These are phyloP conservation scores for Alternaria panax DNA, from an alignment of 2,329 filamentous ascomycete genomes.

Conservation along the genomic window DNA sequence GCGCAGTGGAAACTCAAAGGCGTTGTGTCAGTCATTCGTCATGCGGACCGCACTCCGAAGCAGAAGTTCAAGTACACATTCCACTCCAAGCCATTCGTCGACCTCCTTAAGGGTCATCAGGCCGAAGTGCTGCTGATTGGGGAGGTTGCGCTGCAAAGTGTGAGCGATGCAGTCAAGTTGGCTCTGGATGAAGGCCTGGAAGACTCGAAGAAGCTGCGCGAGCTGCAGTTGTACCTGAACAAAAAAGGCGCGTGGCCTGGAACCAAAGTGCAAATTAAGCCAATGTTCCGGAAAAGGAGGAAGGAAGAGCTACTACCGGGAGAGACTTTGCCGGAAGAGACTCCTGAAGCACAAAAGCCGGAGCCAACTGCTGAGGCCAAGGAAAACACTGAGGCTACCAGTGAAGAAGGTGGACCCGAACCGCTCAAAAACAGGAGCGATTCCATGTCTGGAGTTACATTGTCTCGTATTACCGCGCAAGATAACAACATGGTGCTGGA, in stretches of 20 bases:
- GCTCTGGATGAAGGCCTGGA: slow-evolving; percentile 82
- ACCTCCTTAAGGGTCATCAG: slow-evolving; percentile 91
- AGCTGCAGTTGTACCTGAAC: slow-evolving; percentile 83
- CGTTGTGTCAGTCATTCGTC: slow-evolving; percentile 93
- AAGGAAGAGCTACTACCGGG: slow-evolving; percentile 63
- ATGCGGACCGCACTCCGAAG: slow-evolving; percentile 96
- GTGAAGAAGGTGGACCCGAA: slow-evolving; percentile 24
- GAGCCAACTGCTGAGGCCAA: slow-evolving; percentile 28
- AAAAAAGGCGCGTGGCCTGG: slow-evolving; percentile 95
- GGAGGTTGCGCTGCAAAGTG: slow-evolving; percentile 85
- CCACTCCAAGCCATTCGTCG: slow-evolving; percentile 94
- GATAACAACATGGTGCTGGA: slow-evolving; percentile 94
- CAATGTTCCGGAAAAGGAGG: slow-evolving; percentile 94
- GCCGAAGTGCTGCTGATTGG: slow-evolving; percentile 95
- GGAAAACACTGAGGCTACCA: slow-evolving; percentile 30
- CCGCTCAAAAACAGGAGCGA: slow-evolving; percentile 64
- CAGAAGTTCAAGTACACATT: slow-evolving; percentile 99
- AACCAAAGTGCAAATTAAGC: slow-evolving; percentile 98
- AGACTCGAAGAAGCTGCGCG: slow-evolving; percentile 83
- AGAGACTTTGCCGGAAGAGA: slow-evolving; percentile 39
- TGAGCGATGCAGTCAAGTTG: slow-evolving; percentile 83
- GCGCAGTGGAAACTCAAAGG: slow-evolving; percentile 98
- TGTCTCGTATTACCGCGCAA: slow-evolving; percentile 91
- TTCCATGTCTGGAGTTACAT: slow-evolving; percentile 86
- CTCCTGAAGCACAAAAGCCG: slow-evolving; percentile 35